A percentile compares a stretch with the other conserved stretches of the same genome.
Conservation (phyloP, 257 asterid genomes). For the Paulownia fortunei region DNA sequence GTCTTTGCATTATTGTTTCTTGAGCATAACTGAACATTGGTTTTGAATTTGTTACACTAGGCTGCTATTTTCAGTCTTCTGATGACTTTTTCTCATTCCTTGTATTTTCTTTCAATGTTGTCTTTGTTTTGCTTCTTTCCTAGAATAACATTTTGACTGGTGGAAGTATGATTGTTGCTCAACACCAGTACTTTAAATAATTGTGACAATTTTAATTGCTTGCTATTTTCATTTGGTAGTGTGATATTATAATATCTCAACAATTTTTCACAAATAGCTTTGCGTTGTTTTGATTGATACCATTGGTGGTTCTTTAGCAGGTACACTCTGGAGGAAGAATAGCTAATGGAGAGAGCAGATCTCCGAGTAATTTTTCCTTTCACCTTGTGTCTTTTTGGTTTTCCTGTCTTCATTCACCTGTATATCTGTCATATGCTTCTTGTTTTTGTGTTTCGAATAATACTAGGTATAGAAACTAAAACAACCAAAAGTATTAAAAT, state of each 20-base stretch:
- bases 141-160: too few species aligned
- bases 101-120: too few species aligned
- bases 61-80: too few species aligned
- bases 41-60: too few species aligned
- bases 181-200: too few species aligned
- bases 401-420: neutral
- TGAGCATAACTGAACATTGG: too few species aligned
- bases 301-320: slow-evolving; percentile 38
- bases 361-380: slow-evolving; percentile 29
- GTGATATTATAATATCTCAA: neutral
- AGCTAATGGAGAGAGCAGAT: slow-evolving; percentile 32
- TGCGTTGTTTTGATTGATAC: neutral
- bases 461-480: neutral
- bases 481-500: too few species aligned
- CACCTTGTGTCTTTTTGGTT: neutral
- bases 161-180: too few species aligned
- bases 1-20: too few species aligned
- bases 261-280: neutral
- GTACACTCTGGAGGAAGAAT: slow-evolving; percentile 34
- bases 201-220: neutral
- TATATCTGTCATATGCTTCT: neutral
- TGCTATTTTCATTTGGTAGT: neutral
- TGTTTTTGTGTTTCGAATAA: too few species aligned
- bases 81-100: too few species aligned
- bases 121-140: too few species aligned